Conservation (phyloP, 192 early-diverging fungal species). For the Rhizophagus prolifer region DNA sequence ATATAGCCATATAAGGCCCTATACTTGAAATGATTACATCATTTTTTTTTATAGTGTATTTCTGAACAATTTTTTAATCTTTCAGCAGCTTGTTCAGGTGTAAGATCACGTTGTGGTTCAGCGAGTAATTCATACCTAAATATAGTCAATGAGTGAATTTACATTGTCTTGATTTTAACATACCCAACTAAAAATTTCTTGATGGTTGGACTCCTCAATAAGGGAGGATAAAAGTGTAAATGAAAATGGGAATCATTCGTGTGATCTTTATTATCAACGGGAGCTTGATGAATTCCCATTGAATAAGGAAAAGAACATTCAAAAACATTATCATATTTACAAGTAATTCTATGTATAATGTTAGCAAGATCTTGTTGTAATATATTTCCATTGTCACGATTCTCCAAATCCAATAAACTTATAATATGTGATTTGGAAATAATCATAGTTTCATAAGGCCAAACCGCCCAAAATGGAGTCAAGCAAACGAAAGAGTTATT, state of each 20-base stretch:
- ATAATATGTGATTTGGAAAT: constrained; percentile 65
- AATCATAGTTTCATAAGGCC: constrained; percentile 95
- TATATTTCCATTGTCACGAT: constrained; percentile 40
- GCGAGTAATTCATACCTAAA: constrained; percentile 89
- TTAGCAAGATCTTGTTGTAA: constrained; percentile 63
- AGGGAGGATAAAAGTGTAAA: constrained; percentile 94
- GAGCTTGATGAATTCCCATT: constrained; percentile 93
- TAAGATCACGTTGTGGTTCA: constrained; percentile 91
- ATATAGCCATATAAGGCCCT: no score
- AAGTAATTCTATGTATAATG: constrained; percentile 72
- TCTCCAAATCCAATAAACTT: constrained; percentile 51
- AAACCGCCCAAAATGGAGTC: constrained; percentile 95
- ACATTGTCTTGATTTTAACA: constrained; percentile 28
- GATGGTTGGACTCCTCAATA: constrained; percentile 85
- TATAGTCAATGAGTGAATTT: background rate
- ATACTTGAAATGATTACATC: background rate
- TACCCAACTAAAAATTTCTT: constrained; percentile 96
- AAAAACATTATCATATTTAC: constrained; percentile 93
- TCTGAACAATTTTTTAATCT: constrained; percentile 63
- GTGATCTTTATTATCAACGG: constrained; percentile 57
- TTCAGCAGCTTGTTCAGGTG: constrained; percentile 87
- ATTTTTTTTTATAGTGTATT: constrained; percentile 51
- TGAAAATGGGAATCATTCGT: constrained; percentile 73
- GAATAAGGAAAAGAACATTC: constrained; percentile 91
- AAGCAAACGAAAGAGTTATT: constrained; percentile 80